Evolutionary conservation across 2,329 filamentous ascomycete genomes (phyloP).

Genomic region (Curvularia hawaiiensis): DNA sequence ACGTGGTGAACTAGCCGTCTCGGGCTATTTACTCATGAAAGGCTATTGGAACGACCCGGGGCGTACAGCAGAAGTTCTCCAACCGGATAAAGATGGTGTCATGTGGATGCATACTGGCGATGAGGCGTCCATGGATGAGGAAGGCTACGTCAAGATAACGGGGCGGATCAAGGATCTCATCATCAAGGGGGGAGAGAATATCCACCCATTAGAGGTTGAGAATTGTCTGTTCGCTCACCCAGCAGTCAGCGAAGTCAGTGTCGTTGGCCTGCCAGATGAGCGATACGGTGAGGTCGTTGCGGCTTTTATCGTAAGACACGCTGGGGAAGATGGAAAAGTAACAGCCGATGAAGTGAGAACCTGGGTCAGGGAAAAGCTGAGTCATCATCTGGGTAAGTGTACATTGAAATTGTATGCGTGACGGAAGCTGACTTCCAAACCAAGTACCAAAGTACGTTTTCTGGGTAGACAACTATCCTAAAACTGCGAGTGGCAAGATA

Average conservation of each 20-base stretch:
- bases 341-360: conserved; percentile 64
- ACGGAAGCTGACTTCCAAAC: not conserved
- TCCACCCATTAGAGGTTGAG: conserved; percentile 91
- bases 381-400: conserved; percentile 69
- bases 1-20: conserved; percentile 79
- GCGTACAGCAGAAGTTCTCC: conserved; percentile 71
- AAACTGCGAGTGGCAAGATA: conserved; percentile 96
- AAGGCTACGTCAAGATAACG: conserved; percentile 88
- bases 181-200: conserved; percentile 94
- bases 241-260: conserved; percentile 74
- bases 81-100: conserved; percentile 60
- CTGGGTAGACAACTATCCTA: conserved; percentile 83
- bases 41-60: conserved; percentile 82
- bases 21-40: conserved; percentile 88
- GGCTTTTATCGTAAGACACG: conserved; percentile 72
- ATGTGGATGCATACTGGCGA: conserved; percentile 93
- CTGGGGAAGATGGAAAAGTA: conserved; percentile 47
- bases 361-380: conserved; percentile 75
- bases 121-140: conserved; percentile 80
- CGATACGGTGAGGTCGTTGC: conserved; percentile 85
- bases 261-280: conserved; percentile 83
- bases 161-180: conserved; percentile 95
- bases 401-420: not conserved
- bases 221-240: conserved; percentile 80
- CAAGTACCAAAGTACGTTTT: conserved; percentile 82